Base-by-base conservation (phyloP, 371 early-diverging fungal genomes). In the Saksenaea oblongispora region DNA sequence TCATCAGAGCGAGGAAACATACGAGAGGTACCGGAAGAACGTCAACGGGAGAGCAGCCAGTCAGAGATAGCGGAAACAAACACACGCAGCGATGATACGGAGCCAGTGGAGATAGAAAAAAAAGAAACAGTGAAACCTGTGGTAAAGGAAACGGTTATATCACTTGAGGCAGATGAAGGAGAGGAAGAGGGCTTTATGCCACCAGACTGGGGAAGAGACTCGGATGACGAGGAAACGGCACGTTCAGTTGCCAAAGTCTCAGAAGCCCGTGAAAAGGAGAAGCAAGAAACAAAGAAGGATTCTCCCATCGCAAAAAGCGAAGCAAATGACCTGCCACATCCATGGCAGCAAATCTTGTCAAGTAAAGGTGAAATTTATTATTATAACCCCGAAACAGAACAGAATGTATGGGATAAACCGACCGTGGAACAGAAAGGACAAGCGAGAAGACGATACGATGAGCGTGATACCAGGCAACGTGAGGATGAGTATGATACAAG, bases 81-180 rank as follows among this genome's bases (percentile, higher is more conserved):
- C 11, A 8, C 51, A 17, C 10, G 0, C 18, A 47, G 5, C 18
- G 22, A 47, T 22, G 27, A 47, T 2, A 17, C 17, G 3, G 51
- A n/a, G 22, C 10, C 51, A 22, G 51, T 22, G 26, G 18, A 41
- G 14, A 5, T 41, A 17, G 42, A 41, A 5, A 41, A 41, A 17
- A 14, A 41, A 41, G 42, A 41, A 14, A 41, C 14, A 17, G 9
- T 17, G 14, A 41, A 41, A 15, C 5, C 42, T 41, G 18, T 57
- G 3, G 26, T 57, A 13, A 57, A 57, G n/a, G 65, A 65, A 17
- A 65, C 58, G 39, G 65, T 65, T 3, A 65, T 65, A 5, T 51
- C 65, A 17, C 41, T 65, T 9, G 65, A 65, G 22, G 65, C 65
- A 13, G 65, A 65, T 44, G 65, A 65, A 39, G 65, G 59, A 35